A percentile compares a stretch with the other conserved stretches of the same genome.
Evolutionary conservation across 345 rosid genomes (phyloP).

Genomic region (Carallia pectinifolia): DNA sequence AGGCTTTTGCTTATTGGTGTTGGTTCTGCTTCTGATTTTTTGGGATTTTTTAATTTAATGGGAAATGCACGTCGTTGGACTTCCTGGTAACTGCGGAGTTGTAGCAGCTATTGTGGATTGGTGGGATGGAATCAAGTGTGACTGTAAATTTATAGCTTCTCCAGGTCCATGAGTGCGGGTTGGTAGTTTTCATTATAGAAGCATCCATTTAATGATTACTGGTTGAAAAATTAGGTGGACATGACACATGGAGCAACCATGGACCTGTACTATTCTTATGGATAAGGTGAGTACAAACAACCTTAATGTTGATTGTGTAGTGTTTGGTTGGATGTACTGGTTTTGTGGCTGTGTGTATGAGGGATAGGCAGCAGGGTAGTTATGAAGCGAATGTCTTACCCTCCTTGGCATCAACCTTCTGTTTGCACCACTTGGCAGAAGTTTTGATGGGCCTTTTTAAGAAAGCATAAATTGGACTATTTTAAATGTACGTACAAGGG

Average conservation of each 20-base stretch:
- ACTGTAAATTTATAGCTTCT: constrained; percentile 21
- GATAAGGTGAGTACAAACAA: constrained; percentile 18
- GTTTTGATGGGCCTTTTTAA: constrained; percentile 35
- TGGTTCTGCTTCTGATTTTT: constrained; percentile 5
- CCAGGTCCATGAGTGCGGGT: constrained; percentile 20
- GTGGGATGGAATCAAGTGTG: constrained; percentile 6
- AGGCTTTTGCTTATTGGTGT: constrained; percentile 1
- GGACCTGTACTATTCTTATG: constrained; percentile 17
- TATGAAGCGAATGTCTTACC: constrained; percentile 12
- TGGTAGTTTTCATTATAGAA: constrained; percentile 26
- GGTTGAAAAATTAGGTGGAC: constrained; percentile 28
- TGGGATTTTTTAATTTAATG: constrained; percentile 11
- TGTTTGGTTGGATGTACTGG: constrained; percentile 15
- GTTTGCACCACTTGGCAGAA: background rate
- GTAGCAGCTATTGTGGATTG: constrained; percentile 13
- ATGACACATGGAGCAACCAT: constrained; percentile 23
- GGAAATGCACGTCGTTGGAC: constrained; percentile 11
- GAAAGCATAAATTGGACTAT: constrained; percentile 56
- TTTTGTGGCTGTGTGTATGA: constrained; percentile 23
- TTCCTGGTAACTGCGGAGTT: constrained; percentile 14
- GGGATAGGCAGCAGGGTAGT: constrained; percentile 22
- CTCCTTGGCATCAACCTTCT: background rate
- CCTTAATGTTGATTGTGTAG: constrained; percentile 17
- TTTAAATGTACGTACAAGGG: constrained; percentile 84
- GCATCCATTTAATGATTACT: constrained; percentile 14